Conservation (phyloP, 1,284 basidiomycete genomes). For the Cryptococcus sp. region DNA sequence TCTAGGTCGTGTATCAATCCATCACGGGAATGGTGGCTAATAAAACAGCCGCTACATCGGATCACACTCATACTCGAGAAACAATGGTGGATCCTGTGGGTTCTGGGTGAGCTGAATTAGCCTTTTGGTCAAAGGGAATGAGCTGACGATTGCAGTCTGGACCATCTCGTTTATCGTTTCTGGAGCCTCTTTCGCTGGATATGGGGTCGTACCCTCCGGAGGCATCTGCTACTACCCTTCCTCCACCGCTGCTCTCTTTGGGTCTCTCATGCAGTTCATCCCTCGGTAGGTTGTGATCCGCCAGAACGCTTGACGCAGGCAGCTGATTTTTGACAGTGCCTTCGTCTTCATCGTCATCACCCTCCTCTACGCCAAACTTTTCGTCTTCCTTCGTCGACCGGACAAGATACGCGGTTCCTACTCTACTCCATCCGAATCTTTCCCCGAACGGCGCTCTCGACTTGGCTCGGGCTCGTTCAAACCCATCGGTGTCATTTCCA, state of each 20-base stretch:
- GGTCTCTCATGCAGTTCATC: constrained; percentile 47
- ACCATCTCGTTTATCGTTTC: constrained; percentile 20
- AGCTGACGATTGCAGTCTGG: constrained; percentile 25
- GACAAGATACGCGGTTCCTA: constrained; percentile 43
- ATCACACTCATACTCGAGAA: constrained; percentile 41
- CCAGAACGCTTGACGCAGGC: no score
- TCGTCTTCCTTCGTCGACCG: constrained; percentile 46
- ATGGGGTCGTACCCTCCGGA: constrained; percentile 40
- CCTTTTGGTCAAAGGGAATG: no score
- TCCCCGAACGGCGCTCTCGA: constrained; percentile 1
- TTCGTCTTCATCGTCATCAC: constrained; percentile 42
- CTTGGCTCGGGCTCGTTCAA: background rate
- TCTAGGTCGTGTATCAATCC: no score
- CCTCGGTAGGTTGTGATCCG: constrained; percentile 31
- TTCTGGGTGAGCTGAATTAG: constrained; percentile 16
- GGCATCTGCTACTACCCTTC: constrained; percentile 42
- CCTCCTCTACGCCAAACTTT: constrained; percentile 43
- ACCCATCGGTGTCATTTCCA: constrained; percentile 3
- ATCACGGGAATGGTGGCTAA: no score
- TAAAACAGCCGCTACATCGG: constrained; percentile 41
- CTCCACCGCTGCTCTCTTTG: constrained; percentile 36
- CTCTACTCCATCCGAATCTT: constrained; percentile 20
- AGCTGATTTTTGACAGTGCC: no score
- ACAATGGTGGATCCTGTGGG: constrained; percentile 38
- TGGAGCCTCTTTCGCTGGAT: constrained; percentile 1